Evolutionary conservation across 2,329 filamentous ascomycete genomes (phyloP), one percentile per base, ranked within the genome.

Genomic region (Dactylellina haptotyla): DNA sequence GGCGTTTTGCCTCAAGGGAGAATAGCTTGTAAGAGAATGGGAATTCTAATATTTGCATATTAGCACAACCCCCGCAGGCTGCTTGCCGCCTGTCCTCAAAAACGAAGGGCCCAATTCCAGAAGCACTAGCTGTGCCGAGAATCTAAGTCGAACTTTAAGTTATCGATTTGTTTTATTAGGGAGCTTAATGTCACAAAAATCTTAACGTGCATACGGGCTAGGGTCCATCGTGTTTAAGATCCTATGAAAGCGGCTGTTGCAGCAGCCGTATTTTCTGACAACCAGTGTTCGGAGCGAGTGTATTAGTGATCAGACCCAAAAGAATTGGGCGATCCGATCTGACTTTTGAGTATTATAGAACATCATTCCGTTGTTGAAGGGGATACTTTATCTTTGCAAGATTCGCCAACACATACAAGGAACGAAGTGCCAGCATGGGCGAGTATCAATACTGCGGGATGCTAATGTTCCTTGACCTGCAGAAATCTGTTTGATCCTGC

Each of bases 231-330:
- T 32, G 37, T 53, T 62, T 61, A 39, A 14, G 64, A 61, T 61
- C 45, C 56, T 69, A 61, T 53, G 64, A 48, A 26, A 50, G 64
- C 64, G 64, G 54, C 46, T 69, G 48, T 69, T 69, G 64, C 64
- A 69, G 64, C 32, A 46, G 16, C 32, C 50, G 34, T 37, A 37
- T 39, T 67, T 64, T 67, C 53, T 67, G 34, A 67, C 64, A 34
- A 45, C 64, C 30, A 61, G 54, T 46, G 64, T 59, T 54, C 54
- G 48, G 26, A 54, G 30, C 43, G 32, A 25, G 18, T 9, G 41
- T 48, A 69, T 69, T 69, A 59, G 4, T 69, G 64, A 69, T 61
- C 54, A 67, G 32, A 45, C 10, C 5, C 28, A 20, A 14, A 28
- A 41, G 12, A 43, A 58, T 58, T 39, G 61, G 50, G 6, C 37